phyloP scores from a whole-genome alignment of 805 yeast genomes.

The Debaryomyces hansenii region DNA sequence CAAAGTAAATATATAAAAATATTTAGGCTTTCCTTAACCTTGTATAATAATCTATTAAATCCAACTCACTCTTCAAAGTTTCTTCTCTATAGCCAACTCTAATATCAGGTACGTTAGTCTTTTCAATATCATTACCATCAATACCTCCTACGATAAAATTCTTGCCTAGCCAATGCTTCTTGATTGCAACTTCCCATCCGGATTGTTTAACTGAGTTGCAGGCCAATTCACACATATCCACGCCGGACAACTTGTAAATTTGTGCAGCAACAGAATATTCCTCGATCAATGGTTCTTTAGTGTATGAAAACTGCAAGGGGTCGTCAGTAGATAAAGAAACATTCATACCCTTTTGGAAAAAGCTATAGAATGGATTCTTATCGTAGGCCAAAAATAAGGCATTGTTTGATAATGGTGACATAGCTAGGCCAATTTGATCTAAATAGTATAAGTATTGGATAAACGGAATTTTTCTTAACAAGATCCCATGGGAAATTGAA shows the following conservation, averaged over 20 bases:
- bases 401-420: slow-evolving; percentile 97
- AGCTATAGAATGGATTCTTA: slow-evolving; percentile 90
- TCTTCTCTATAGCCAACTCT: slow-evolving; percentile 83
- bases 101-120: slow-evolving; percentile 91
- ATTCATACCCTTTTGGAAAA: slow-evolving; percentile 90
- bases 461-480: slow-evolving; percentile 90
- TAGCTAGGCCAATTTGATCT: slow-evolving; percentile 95
- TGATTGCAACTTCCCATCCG: slow-evolving; percentile 87
- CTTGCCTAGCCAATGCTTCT: slow-evolving; percentile 90
- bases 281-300: slow-evolving; percentile 95
- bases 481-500: slow-evolving; percentile 93
- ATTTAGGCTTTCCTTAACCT: slow-evolving; percentile 9
- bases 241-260: slow-evolving; percentile 89
- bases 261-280: slow-evolving; percentile 99
- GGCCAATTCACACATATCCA: slow-evolving; percentile 97
- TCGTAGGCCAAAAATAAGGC: slow-evolving; percentile 95
- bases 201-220: slow-evolving; percentile 88
- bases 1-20: not conserved
- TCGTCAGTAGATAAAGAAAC: slow-evolving; percentile 96
- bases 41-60: slow-evolving; percentile 62
- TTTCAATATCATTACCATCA: slow-evolving; percentile 86
- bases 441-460: slow-evolving; percentile 90
- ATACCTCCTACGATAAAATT: slow-evolving; percentile 57
- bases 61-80: slow-evolving; percentile 70
- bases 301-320: slow-evolving; percentile 95